These are phyloP conservation scores for Fonsecaea monophora DNA, from an alignment of 2,329 filamentous ascomycete species.

Conservation along the genomic window DNA sequence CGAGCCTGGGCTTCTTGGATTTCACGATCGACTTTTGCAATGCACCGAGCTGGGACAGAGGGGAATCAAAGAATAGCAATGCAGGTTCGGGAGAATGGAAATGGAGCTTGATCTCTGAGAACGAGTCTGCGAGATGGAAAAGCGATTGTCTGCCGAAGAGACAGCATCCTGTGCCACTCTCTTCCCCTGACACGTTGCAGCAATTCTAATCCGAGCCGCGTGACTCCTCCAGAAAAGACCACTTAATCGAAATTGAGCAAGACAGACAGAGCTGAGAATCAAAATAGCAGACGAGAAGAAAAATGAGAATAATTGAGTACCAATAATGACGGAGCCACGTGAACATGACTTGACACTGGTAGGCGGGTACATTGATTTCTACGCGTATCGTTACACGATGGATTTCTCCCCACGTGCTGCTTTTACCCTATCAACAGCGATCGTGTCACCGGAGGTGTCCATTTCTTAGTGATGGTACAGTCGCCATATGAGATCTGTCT, in stretches of 20 bases:
- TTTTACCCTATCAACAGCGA: not conserved
- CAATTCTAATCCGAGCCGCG: not conserved
- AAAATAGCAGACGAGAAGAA: conserved; percentile 11
- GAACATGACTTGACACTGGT: not conserved
- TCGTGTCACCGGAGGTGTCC: too few species aligned
- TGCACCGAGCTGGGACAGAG: not conserved
- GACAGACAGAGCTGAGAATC: conserved; percentile 10
- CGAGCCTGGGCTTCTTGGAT: conserved; percentile 27
- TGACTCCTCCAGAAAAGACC: not conserved
- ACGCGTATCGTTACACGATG: not conserved
- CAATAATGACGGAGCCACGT: not conserved
- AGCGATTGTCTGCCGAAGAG: not conserved
- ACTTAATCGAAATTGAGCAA: conserved; percentile 15
- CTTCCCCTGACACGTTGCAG: not conserved
- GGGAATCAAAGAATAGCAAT: not conserved
- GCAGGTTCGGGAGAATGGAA: not conserved
- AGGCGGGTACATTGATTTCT: not conserved
- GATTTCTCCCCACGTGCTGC: not conserved
- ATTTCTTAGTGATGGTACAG: not conserved
- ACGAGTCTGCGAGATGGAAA: not conserved
- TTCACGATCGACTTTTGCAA: conserved; percentile 22
- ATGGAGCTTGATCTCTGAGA: not conserved
- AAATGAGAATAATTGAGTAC: conserved; percentile 19
- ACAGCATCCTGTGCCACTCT: not conserved
- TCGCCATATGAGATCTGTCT: not conserved